Evolutionary conservation across 441 rosid species (phyloP), one percentile per base, ranked within the genome.

Genomic region (Populus hybrid): DNA sequence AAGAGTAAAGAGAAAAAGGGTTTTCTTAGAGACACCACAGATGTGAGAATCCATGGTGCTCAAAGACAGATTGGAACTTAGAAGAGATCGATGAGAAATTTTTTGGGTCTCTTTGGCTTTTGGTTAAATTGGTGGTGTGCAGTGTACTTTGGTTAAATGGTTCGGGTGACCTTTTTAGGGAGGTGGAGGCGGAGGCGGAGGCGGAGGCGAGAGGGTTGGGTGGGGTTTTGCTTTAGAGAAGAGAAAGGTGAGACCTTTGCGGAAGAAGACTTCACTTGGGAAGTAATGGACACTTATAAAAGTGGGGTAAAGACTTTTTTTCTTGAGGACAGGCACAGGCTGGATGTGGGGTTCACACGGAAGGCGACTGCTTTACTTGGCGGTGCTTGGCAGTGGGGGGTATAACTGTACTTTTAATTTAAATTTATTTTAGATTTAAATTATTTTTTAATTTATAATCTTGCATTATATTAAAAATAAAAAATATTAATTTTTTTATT

Each of bases 11-110:
- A 74, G 50, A 69, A 81, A 42, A 9, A 66, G 38, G 45, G 40
- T 33, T 75, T 77, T 21, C 26, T 63, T 45, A 76, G 86, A 80
- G 89, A 80, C 86, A 77, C 86, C 90, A 79, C 76, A 81, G 90
- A 89, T 68, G 73, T 31, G 68, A 75, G 83, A 68, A 82, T 68
- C 92, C 94, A 94, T 91, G 94, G 90, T 35, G 87, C 84, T 82
- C 87, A 18, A 36, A 69, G 23, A 28, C 56, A 68, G 63, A 66
- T 7, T n/a, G 40, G 53, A 18, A 56, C 65, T 64, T 21, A 36
- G 36, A 64, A 77, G 67, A n/a, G 23, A 35, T 21, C 20, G 29
- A 23, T 28, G 12, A 7, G 3, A 12, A 20, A 2, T 2, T 9
- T 7, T 38, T n/a, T 45, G 36, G 20, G 24, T 29, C 21, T 35